Percentiles rank a stretch among this genome's conserved stretches.
These are phyloP conservation scores for Cenococcum geophilum DNA, from an alignment of 495 filamentous ascomycete genomes.

Conservation along the genomic window DNA sequence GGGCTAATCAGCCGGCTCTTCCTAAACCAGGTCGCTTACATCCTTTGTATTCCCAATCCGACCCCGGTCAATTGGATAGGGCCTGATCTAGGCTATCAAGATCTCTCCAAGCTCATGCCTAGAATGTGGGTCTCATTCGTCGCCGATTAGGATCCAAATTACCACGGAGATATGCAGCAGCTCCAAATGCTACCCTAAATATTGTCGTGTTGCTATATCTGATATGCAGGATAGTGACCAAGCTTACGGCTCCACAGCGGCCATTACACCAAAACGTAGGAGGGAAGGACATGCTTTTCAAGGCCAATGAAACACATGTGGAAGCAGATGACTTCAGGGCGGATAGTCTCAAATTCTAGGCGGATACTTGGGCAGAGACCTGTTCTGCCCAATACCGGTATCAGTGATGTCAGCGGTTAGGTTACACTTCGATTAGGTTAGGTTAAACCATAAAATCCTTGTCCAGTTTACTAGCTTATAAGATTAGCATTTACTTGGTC, in stretches of 20 bases:
- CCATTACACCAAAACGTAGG: conserved; percentile 7
- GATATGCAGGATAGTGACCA: no score
- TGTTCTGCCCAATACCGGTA: no score
- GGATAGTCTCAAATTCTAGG: conserved; percentile 24
- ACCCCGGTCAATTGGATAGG: background rate
- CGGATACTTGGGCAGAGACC: background rate
- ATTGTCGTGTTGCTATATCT: no score
- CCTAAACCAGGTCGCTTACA: conserved; percentile 22
- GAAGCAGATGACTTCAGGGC: conserved; percentile 24
- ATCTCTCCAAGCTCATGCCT: background rate
- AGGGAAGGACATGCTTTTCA: conserved; percentile 26
- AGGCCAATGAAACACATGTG: conserved; percentile 15
- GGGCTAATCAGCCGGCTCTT: no score
- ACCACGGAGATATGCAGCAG: conserved; percentile 13
- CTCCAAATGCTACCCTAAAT: no score
- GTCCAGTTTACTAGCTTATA: no score
- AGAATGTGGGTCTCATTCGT: conserved; percentile 6
- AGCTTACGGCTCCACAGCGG: background rate
- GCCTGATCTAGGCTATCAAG: background rate
- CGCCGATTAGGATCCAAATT: conserved; percentile 18
- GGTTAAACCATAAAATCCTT: no score
- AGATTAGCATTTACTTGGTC: no score
- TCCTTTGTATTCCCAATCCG: background rate
- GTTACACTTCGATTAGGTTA: no score
- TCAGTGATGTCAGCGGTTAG: no score